Conservation (phyloP, 306 rosid species). For the Lathyrus tuberosus region DNA sequence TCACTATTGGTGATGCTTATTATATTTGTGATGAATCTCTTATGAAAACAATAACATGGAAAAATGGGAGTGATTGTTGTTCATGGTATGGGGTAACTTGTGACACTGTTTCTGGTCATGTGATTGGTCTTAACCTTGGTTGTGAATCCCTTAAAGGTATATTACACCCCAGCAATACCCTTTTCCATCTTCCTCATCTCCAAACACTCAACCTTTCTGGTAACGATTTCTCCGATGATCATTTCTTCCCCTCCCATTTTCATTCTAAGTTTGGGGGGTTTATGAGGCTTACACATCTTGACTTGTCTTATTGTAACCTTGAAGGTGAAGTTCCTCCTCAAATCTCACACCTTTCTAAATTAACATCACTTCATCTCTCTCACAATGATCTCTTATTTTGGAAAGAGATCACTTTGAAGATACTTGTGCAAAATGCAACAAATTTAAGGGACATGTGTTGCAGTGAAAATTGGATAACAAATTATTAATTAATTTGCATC, state of each 20-base stretch:
- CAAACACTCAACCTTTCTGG: constrained; percentile 12
- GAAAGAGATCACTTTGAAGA: constrained; percentile 12
- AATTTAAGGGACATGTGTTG: neutral
- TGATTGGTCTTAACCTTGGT: constrained; percentile 28
- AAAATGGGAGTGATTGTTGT: constrained; percentile 26
- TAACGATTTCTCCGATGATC: too few species aligned
- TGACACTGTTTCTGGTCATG: constrained; percentile 3
- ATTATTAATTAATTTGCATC: too few species aligned
- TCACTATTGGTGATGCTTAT: neutral
- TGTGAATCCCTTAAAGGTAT: constrained; percentile 4
- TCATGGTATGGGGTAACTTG: constrained; percentile 38
- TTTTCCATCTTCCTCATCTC: constrained; percentile 12
- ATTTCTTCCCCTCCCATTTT: neutral
- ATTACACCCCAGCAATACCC: neutral
- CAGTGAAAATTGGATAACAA: too few species aligned
- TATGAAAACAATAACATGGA: constrained; percentile 10
- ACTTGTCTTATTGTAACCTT: neutral
- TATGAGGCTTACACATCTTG: neutral
- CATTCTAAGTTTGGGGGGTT: neutral
- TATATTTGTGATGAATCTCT: accelerated
- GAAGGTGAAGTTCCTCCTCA: neutral
- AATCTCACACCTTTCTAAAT: constrained; percentile 19
- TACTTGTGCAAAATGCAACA: constrained; percentile 19
- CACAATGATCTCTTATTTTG: neutral
- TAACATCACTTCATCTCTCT: neutral